Evolutionary conservation across 2,329 filamentous ascomycete genomes (phyloP).

Genomic region (Westerdykella sp.): DNA sequence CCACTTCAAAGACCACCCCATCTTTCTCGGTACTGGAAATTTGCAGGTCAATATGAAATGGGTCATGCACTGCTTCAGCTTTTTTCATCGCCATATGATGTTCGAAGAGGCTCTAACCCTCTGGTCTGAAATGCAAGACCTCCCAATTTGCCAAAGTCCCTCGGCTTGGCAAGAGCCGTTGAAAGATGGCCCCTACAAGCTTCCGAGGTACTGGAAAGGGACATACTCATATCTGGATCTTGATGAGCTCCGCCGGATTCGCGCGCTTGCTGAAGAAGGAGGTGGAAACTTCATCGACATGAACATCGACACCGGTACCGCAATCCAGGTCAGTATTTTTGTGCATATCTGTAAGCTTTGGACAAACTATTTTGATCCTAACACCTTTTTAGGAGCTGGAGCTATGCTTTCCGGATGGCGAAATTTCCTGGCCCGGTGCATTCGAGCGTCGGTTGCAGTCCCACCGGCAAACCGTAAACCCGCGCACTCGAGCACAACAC

Average conservation of each 20-base stretch:
- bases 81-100: constrained; percentile 49
- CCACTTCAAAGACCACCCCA: constrained; percentile 23
- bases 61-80: constrained; percentile 46
- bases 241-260: constrained; percentile 21
- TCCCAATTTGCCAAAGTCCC: constrained; percentile 37
- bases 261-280: constrained; percentile 3
- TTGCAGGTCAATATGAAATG: constrained; percentile 41
- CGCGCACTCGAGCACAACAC: constrained; percentile 31
- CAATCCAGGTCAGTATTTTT: constrained; percentile 20
- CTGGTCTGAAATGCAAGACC: constrained; percentile 28
- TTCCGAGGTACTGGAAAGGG: constrained; percentile 47
- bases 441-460: constrained; percentile 41
- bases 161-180: constrained; percentile 40
- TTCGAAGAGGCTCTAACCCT: constrained; percentile 34
- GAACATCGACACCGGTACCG: constrained; percentile 24
- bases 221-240: constrained; percentile 41
- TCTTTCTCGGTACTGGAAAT: constrained; percentile 39
- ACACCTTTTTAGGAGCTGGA: constrained; percentile 24
- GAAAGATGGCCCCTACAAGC: constrained; percentile 23
- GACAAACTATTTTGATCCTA: constrained; percentile 5
- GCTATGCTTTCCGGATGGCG: constrained; percentile 24
- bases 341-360: background rate
- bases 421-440: constrained; percentile 29
- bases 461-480: constrained; percentile 12
- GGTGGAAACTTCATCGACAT: constrained; percentile 14